A percentile compares a stretch with the other conserved stretches of the same genome.
Conservation (phyloP, 2,329 filamentous ascomycete species). For the Pseudocercospora fijiensis region DNA sequence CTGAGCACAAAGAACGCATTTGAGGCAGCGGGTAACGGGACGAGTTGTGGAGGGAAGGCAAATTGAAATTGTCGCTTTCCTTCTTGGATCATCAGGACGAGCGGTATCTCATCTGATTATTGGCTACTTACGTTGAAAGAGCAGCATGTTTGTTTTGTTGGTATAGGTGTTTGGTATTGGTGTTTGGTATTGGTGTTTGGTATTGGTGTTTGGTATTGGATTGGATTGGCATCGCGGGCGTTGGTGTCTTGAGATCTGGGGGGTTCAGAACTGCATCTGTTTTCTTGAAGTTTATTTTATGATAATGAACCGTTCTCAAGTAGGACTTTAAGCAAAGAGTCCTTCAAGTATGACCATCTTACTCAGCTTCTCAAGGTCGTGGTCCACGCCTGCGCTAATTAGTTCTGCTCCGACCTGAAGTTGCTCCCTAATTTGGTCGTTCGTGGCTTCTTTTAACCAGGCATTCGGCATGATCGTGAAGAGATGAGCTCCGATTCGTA, state of each 20-base stretch:
- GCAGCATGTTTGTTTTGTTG: background rate
- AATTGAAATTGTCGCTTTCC: background rate
- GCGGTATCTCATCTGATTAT: background rate
- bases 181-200: background rate
- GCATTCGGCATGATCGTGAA: background rate
- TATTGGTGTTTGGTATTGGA: too few species aligned
- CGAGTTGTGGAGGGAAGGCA: background rate
- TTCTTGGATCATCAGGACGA: background rate
- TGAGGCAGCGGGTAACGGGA: background rate
- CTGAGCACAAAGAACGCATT: conserved; percentile 5
- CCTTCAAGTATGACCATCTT: background rate
- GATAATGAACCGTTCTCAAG: background rate
- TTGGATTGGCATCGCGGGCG: background rate
- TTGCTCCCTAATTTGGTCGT: conserved; percentile 3
- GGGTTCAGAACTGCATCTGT: background rate
- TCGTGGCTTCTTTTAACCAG: background rate
- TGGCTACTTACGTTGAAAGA: background rate
- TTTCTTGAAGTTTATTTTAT: background rate
- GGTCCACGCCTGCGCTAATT: background rate
- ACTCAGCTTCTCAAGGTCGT: background rate
- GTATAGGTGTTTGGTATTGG: too few species aligned
- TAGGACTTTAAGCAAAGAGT: background rate
- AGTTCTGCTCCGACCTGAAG: background rate
- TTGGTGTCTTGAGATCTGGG: background rate
- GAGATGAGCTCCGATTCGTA: conserved; percentile 25